Evolutionary conservation across 2,329 filamentous ascomycete genomes (phyloP).

Genomic region (Colletotrichum musae): DNA sequence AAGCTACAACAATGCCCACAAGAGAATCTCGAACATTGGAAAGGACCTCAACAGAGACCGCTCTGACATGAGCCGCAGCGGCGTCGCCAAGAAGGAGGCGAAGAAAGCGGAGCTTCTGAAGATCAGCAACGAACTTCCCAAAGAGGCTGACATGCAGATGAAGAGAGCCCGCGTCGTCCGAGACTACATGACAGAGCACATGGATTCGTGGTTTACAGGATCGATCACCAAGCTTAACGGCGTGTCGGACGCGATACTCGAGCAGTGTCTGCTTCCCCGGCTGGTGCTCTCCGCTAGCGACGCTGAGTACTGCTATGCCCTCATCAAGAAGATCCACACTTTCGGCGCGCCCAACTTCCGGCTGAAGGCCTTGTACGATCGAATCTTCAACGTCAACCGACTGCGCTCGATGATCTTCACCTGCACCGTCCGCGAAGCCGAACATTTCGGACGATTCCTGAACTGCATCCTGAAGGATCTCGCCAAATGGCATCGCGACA

Average conservation of each 20-base stretch:
- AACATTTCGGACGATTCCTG: slow-evolving; percentile 93
- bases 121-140: slow-evolving; percentile 77
- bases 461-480: slow-evolving; percentile 86
- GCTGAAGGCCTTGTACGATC: slow-evolving; percentile 85
- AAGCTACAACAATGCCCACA: slow-evolving; percentile 84
- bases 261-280: slow-evolving; percentile 93
- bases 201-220: slow-evolving; percentile 81
- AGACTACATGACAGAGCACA: slow-evolving; percentile 81
- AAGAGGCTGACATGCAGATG: slow-evolving; percentile 75
- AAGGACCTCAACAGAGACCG: slow-evolving; percentile 79
- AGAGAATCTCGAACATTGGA: slow-evolving; percentile 76
- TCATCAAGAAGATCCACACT: slow-evolving; percentile 90
- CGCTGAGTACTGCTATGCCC: slow-evolving; percentile 88
- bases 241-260: slow-evolving; percentile 83
- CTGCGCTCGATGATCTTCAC: slow-evolving; percentile 88
- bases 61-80: slow-evolving; percentile 78
- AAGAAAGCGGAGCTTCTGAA: slow-evolving; percentile 79
- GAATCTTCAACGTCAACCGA: slow-evolving; percentile 86
- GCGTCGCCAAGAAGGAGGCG: slow-evolving; percentile 76
- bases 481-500: slow-evolving; percentile 79
- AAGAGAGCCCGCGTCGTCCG: slow-evolving; percentile 78
- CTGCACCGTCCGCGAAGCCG: slow-evolving; percentile 90
- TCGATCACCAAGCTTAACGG: slow-evolving; percentile 74
- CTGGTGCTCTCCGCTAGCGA: slow-evolving; percentile 87
- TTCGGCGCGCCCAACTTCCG: slow-evolving; percentile 89